A percentile compares a stretch with the other conserved stretches of the same genome.
Evolutionary conservation across 257 asterid genomes (phyloP).

Genomic region (Fraxinus excelsior): DNA sequence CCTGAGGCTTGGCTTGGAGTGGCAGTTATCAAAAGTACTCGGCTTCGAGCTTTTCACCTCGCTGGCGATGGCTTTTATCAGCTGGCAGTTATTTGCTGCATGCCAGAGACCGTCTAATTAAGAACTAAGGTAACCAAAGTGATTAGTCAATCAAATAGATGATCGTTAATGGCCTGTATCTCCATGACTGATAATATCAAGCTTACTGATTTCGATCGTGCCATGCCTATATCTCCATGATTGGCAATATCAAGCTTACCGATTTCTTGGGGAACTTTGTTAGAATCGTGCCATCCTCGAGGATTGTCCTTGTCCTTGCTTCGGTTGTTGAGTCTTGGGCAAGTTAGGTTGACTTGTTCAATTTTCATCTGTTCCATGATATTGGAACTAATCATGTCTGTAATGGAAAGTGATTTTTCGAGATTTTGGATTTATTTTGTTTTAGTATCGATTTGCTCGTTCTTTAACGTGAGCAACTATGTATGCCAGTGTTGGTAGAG

Average conservation of each 20-base stretch:
- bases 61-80: conserved; percentile 79
- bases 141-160: neutral
- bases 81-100: conserved; percentile 88
- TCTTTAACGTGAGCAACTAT: neutral
- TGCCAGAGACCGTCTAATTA: conserved; percentile 83
- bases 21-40: conserved; percentile 82
- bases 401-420: neutral
- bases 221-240: neutral
- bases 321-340: neutral
- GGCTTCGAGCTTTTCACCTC: conserved; percentile 85
- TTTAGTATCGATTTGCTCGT: neutral
- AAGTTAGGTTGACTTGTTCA: neutral
- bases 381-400: neutral
- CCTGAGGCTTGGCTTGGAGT: conserved; percentile 75
- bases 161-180: neutral
- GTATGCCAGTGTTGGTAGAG: no score
- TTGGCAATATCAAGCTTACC: neutral
- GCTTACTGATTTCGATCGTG: neutral
- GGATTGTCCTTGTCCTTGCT: neutral
- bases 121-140: conserved; percentile 12
- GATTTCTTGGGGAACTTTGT: neutral
- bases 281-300: neutral
- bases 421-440: neutral
- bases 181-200: neutral
- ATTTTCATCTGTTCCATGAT: neutral